Base-by-base conservation (phyloP, 331 rosid genomes). In the Phaseolus coccineus region DNA sequence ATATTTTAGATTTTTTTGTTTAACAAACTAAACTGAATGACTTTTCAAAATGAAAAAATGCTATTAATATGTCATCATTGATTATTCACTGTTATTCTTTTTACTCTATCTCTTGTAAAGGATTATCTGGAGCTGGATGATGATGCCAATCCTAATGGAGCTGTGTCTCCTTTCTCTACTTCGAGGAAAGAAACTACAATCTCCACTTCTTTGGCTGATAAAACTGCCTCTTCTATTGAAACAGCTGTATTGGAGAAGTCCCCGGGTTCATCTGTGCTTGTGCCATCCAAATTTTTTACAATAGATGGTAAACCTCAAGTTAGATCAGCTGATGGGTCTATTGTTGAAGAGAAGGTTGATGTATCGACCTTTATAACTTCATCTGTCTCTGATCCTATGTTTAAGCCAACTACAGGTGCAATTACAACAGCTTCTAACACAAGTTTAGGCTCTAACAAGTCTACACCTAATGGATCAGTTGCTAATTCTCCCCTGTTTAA, bases 101-200 rank as follows among this genome's bases (percentile, higher is more conserved):
- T 39, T 8, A 37, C 52, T 63, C 69, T 28, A 8, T 44, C 68
- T 69, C 71, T 48, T 46, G 76, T 35, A 4, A 76, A 95, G 98
- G 94, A 89, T 88, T 91, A 33, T 87, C 67, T 90, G 85, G 97
- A 95, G 81, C 85, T 90, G 81, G 97, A 95, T 64, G 97, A 91
- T 22, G 97, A 91, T 71, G 85, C 51, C 71, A 47, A 69, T 84
- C 78, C 88, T 8, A 85, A 88, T 59, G 93, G 86, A 51, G 66
- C 47, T 15, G 80, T 61, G 6, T 67, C 85, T 87, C 79, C 73
- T 56, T 78, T 71, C 53, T 71, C 85, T 68, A 25, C 73, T 3
- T 39, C 68, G 53, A 87, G 83, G 77, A 79, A 76, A 73, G 91
- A 70, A 71, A 78, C 75, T 78, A 77, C 37, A 46, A 81, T 80